Conservation (phyloP, 345 rosid species). For the Populus alba region DNA sequence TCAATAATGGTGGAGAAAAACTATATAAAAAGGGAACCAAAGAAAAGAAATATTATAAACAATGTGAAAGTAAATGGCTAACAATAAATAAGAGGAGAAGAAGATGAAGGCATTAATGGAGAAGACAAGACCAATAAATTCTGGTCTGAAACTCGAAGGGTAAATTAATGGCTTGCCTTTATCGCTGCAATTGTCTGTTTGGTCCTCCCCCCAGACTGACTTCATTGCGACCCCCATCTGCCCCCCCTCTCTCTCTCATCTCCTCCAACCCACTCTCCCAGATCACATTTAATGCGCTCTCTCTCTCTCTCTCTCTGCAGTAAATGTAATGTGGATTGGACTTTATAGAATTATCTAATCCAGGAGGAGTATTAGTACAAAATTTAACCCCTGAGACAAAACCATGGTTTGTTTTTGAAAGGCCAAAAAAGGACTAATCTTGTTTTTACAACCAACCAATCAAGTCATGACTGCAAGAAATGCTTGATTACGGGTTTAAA, state of each 20-base stretch:
- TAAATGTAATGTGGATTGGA: background rate
- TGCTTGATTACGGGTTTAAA: conserved; percentile 12
- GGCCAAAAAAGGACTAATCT: conserved; percentile 18
- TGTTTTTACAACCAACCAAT: conserved; percentile 9
- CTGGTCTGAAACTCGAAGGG: conserved; percentile 24
- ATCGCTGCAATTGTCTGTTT: conserved; percentile 46
- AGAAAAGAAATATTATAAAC: background rate
- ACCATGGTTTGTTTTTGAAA: conserved; percentile 3
- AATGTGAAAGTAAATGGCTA: background rate
- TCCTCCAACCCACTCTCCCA: conserved; percentile 42
- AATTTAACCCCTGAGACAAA: conserved; percentile 10
- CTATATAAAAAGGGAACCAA: no score
- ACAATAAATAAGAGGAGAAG: conserved; percentile 33
- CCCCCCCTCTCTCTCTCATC: conserved; percentile 22
- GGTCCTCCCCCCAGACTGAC: conserved; percentile 22
- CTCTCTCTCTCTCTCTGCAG: conserved; percentile 13
- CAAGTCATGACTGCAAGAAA: background rate
- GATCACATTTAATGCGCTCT: conserved; percentile 43
- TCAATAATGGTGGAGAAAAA: background rate
- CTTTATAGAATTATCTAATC: background rate
- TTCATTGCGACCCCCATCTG: conserved; percentile 37
- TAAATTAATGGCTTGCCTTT: conserved; percentile 47
- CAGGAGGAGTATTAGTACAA: background rate
- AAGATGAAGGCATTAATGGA: conserved; percentile 50
- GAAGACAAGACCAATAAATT: conserved; percentile 51